These are phyloP conservation scores for Sordariomycetes sp. DNA, from an alignment of 2,329 filamentous ascomycete species.

Conservation along the genomic window DNA sequence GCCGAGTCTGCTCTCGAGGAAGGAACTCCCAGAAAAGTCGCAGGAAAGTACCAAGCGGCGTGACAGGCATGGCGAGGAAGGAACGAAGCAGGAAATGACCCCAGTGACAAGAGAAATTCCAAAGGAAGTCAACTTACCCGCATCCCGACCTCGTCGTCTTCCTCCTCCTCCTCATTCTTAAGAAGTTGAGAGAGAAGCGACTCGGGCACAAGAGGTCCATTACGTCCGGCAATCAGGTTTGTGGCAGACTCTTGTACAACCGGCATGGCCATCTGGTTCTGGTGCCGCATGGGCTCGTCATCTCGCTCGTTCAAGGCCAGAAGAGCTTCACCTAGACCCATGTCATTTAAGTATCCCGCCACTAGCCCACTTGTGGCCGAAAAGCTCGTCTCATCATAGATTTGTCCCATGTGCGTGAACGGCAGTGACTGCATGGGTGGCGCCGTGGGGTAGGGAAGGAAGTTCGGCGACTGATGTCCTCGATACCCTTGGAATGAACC, in stretches of 20 bases:
- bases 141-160: neutral
- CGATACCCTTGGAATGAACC: no score
- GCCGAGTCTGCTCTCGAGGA: neutral
- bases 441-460: no score
- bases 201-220: neutral
- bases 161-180: neutral
- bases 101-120: neutral
- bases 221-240: neutral
- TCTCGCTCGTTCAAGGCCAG: neutral
- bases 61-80: neutral
- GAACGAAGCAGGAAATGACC: neutral
- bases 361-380: neutral
- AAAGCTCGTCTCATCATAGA: neutral
- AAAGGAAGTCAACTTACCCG: neutral
- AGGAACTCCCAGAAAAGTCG: neutral
- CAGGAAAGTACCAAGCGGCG: neutral
- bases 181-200: neutral
- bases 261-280: neutral
- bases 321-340: neutral
- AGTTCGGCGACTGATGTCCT: no score
- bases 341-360: neutral
- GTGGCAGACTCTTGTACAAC: neutral
- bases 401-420: neutral
- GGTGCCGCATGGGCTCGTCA: neutral
- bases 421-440: no score